phyloP scores from a whole-genome alignment of 2,329 filamentous ascomycete genomes.

The Cladophialophora bantiana region DNA sequence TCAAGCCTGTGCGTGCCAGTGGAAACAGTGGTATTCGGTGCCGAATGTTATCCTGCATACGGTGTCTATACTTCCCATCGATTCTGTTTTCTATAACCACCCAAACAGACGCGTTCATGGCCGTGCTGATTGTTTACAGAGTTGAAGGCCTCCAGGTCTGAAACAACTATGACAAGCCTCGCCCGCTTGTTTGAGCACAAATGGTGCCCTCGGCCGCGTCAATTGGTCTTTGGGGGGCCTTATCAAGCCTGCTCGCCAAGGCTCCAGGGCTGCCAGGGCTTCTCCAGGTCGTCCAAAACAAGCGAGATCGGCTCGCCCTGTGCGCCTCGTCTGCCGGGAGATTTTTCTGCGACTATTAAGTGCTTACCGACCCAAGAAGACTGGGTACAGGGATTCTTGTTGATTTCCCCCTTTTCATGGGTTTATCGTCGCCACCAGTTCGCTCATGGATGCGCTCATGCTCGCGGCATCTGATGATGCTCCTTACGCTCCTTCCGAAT shows the following conservation, averaged over 20 bases:
- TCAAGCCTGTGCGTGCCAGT: too few species aligned
- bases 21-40: too few species aligned
- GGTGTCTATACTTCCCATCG: too few species aligned
- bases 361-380: neutral
- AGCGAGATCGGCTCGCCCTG: slow-evolving; percentile 16
- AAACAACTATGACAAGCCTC: slow-evolving; percentile 13
- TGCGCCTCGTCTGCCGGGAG: slow-evolving; percentile 5
- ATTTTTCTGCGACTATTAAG: slow-evolving; percentile 4
- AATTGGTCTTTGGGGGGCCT: neutral
- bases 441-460: neutral
- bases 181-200: neutral
- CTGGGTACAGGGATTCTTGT: neutral
- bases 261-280: neutral
- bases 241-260: neutral
- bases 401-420: slow-evolving; percentile 12
- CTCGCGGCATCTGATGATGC: neutral
- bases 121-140: slow-evolving; percentile 4
- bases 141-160: slow-evolving; percentile 9
- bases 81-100: neutral
- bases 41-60: too few species aligned
- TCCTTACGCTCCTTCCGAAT: neutral
- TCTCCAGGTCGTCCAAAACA: neutral
- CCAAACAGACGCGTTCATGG: neutral
- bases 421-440: neutral
- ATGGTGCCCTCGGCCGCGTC: neutral